Evolutionary conservation across 352 stramenopile genomes (phyloP).

Genomic region (Phytophthora ohioensis): DNA sequence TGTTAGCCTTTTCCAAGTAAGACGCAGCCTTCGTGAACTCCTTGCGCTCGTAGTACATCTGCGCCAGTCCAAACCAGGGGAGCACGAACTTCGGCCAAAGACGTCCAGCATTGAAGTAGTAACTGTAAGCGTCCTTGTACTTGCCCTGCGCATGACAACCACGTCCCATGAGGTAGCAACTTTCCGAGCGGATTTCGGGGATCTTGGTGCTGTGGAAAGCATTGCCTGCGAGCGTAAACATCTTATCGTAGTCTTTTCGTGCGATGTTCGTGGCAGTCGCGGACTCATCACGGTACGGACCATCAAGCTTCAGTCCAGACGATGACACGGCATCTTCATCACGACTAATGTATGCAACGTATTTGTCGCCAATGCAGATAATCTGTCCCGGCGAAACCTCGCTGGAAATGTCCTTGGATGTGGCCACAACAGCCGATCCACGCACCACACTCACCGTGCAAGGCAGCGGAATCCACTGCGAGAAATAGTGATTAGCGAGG

Average conservation of each 20-base stretch:
- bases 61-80: slow-evolving; percentile 86
- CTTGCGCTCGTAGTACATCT: slow-evolving; percentile 92
- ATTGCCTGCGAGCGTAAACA: slow-evolving; percentile 89
- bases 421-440: slow-evolving; percentile 86
- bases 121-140: slow-evolving; percentile 96
- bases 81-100: slow-evolving; percentile 90
- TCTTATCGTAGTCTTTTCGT: slow-evolving; percentile 93
- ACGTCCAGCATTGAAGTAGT: slow-evolving; percentile 95
- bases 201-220: slow-evolving; percentile 92
- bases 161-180: slow-evolving; percentile 96
- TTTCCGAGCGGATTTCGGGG: slow-evolving; percentile 95
- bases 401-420: slow-evolving; percentile 87
- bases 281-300: slow-evolving; percentile 83
- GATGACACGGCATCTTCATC: slow-evolving; percentile 69
- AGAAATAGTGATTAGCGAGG: slow-evolving; percentile 98
- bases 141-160: slow-evolving; percentile 95
- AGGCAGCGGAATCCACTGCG: slow-evolving; percentile 94
- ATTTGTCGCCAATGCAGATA: slow-evolving; percentile 94
- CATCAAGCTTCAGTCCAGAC: slow-evolving; percentile 76
- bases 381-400: slow-evolving; percentile 93
- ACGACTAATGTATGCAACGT: slow-evolving; percentile 89
- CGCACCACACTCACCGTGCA: slow-evolving; percentile 88
- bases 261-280: slow-evolving; percentile 65
- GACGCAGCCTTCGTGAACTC: slow-evolving; percentile 84
- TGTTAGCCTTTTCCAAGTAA: slow-evolving; percentile 91